These are phyloP conservation scores for Trapa incisa DNA, from an alignment of 345 rosid genomes.

Conservation along the genomic window DNA sequence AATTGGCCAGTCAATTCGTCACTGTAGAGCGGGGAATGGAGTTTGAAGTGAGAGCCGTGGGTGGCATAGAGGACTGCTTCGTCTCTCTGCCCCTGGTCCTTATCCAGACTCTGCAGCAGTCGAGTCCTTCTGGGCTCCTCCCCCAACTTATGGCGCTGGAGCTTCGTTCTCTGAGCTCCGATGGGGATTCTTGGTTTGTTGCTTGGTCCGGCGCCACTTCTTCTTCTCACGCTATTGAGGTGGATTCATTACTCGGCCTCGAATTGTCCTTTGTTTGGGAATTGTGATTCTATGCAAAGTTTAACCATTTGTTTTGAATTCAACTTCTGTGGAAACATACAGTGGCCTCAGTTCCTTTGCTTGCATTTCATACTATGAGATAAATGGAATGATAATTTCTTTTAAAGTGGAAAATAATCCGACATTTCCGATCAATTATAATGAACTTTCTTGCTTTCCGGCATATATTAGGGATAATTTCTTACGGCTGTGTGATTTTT, in stretches of 20 bases:
- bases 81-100: slow-evolving; percentile 57
- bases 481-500: background rate
- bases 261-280: no score
- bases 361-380: background rate
- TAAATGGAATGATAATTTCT: background rate
- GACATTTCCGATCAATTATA: background rate
- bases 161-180: slow-evolving; percentile 14
- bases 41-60: slow-evolving; percentile 48
- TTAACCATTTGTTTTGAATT: no score
- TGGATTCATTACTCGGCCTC: background rate
- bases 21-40: slow-evolving; percentile 26
- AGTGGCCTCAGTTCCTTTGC: background rate
- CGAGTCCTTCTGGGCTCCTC: slow-evolving; percentile 46
- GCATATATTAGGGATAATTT: background rate
- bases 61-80: slow-evolving; percentile 46
- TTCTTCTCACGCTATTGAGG: slow-evolving; percentile 57
- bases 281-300: no score
- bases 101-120: slow-evolving; percentile 65
- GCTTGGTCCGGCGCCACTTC: slow-evolving; percentile 95
- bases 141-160: slow-evolving; percentile 68
- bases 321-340: no score
- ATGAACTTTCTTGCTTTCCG: background rate
- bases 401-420: background rate
- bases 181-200: slow-evolving; percentile 46
- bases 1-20: background rate